These are phyloP conservation scores for Acorus gramineus DNA, from an alignment of 106 monocot species.

Conservation along the genomic window DNA sequence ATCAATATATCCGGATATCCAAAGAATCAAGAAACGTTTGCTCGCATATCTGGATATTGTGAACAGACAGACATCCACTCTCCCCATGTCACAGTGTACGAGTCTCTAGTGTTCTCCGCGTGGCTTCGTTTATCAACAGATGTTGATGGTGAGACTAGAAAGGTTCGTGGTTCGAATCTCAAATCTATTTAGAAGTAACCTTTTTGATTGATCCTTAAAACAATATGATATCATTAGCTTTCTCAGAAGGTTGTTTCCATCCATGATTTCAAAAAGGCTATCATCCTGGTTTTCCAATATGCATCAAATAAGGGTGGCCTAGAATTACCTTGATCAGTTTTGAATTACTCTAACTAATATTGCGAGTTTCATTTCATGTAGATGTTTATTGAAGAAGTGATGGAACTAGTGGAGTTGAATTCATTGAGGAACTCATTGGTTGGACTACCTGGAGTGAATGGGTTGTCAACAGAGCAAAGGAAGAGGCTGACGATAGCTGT, in stretches of 20 bases:
- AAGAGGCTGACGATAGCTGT: slow-evolving; percentile 86
- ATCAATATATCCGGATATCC: slow-evolving; percentile 71
- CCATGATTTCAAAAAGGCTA: not conserved
- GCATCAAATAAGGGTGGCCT: too few species aligned
- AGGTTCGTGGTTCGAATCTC: slow-evolving; percentile 23
- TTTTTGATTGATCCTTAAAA: too few species aligned
- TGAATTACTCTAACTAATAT: too few species aligned
- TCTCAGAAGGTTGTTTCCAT: too few species aligned
- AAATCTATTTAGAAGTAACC: too few species aligned
- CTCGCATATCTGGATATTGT: slow-evolving; percentile 81
- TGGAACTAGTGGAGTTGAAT: slow-evolving; percentile 83
- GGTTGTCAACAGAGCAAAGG: slow-evolving; percentile 79
- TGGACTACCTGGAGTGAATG: slow-evolving; percentile 74
- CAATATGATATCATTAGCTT: too few species aligned
- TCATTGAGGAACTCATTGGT: slow-evolving; percentile 52
- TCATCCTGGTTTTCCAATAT: too few species aligned
- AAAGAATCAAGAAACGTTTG: slow-evolving; percentile 87
- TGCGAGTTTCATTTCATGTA: slow-evolving; percentile 2
- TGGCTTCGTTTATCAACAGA: slow-evolving; percentile 70
- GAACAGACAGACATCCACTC: slow-evolving; percentile 91
- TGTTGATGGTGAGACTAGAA: slow-evolving; percentile 40
- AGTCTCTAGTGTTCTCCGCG: slow-evolving; percentile 70
- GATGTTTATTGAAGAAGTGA: slow-evolving; percentile 80
- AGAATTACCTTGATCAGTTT: too few species aligned
- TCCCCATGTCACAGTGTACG: slow-evolving; percentile 74